Conservation (phyloP, 139 green algal genomes). For the Tetraselmis chui region DNA sequence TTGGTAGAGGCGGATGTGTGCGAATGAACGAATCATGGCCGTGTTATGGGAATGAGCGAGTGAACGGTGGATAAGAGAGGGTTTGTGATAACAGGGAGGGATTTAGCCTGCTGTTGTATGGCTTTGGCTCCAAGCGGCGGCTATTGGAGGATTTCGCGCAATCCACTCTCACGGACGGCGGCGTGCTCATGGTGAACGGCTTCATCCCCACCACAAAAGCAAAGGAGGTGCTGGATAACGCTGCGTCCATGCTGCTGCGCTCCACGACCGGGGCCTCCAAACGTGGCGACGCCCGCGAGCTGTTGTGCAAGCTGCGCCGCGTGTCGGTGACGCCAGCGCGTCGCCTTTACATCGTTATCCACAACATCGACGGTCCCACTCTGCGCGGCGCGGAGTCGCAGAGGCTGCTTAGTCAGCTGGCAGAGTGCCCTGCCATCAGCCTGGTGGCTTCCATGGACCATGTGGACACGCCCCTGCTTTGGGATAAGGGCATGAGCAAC, state of each 20-base stretch:
- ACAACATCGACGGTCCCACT: conserved; percentile 83
- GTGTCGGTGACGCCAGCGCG: background rate
- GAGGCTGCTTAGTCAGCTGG: conserved; percentile 55
- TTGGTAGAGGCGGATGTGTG: too few relatives aligned
- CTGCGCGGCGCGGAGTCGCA: background rate
- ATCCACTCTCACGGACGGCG: conserved; percentile 7
- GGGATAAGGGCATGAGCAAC: conserved; percentile 44
- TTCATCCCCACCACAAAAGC: conserved; percentile 15
- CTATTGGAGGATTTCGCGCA: conserved; percentile 65
- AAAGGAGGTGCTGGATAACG: conserved; percentile 18
- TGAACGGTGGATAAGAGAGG: too few relatives aligned
- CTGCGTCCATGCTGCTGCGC: conserved; percentile 3
- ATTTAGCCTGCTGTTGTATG: conserved; percentile 77
- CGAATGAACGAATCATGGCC: too few relatives aligned
- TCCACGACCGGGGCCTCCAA: background rate
- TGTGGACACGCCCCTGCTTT: conserved; percentile 70
- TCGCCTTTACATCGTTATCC: conserved; percentile 65
- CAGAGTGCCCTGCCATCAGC: conserved; percentile 47
- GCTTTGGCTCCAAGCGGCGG: conserved; percentile 69
- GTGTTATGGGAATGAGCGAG: too few relatives aligned
- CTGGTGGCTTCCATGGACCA: conserved; percentile 78
- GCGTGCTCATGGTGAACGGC: conserved; percentile 6
- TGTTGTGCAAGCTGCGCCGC: background rate
- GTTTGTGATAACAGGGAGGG: too few relatives aligned
- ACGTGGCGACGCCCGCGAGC: background rate